Base-by-base conservation (phyloP, 1,139 yeast species). In the Pichia sp. region DNA sequence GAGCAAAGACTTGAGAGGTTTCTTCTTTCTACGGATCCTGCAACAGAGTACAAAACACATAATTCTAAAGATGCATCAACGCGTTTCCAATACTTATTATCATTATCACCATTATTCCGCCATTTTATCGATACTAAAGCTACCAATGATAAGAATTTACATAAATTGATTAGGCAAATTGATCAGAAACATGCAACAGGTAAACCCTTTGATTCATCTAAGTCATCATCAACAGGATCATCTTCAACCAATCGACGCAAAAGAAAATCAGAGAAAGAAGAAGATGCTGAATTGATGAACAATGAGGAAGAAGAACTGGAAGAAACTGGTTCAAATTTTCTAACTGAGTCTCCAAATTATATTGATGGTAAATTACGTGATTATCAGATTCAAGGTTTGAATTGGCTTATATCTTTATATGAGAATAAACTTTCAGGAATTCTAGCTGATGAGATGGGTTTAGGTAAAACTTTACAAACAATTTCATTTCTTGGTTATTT, bases 381-480 rank as follows among this genome's bases (percentile, higher is more conserved):
- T 50, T 89, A 83, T 55, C 89, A 85, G 59, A 72, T 89, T 44
- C 95, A 85, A 60, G 97, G 97, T 43, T 72, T 89, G 48, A 89
- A 89, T 64, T 89, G 97, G 97, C 68, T 89, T 52, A 77, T 86
- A 10, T 77, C 89, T 1, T 64, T 89, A 42, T 83, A 84, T 57
- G 95, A 86, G 53, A 86, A 89, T 62, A 78, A 82, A 52, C 71
- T 89, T 42, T 80, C 94, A 1, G 97, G 97, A 39, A 89, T 91
- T 39, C 71, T 91, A 43, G 98, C 98, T 12, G 98, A 91, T 63
- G 98, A 91, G 63, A 91, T 91, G 98, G 98, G 98, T 2, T 72
- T 91, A 41, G 98, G 98, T 46, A 91, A 91, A 60, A 91, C 98
- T 2, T 68, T 91, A 44, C 98, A 91, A 61, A 86, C 96, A 0